Base-by-base conservation (phyloP, 2,329 filamentous ascomycete genomes). In the Aplosporella prunicola region DNA sequence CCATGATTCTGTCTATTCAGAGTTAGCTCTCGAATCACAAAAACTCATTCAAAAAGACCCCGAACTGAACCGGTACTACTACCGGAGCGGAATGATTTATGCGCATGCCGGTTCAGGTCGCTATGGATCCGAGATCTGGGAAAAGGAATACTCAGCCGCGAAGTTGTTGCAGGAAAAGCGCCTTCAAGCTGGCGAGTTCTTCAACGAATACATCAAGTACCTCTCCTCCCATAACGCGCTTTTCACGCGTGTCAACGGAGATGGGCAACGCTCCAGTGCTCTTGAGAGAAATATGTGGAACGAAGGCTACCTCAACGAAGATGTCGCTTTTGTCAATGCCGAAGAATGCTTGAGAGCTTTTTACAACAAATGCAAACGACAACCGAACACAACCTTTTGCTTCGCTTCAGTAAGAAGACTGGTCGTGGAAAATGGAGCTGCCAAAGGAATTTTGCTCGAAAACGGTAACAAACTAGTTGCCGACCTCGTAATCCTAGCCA, bases 401-500 rank as follows among this genome's bases (percentile, higher is more conserved):
- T 40, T 40, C 10, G 32, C 26, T 13, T 27, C 38, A 2, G 38
- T 40, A 14, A 17, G 23, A 13, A 26, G 32, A 7, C 22, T 40
- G 2, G 13, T 32, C 11, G 5, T 40, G 11, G 38, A 34, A n/a
- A 20, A 23, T n/a, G 38, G 27, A 2, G n/a, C 22, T 20, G 38
- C 38, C 2, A 29, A 35, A 16, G 83, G 83, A 17, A 82, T 67
- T 15, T 66, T 62, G 13, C 60, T 82, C 10, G 50, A 51, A 2
- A 61, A 72, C 42, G 69, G 68, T 1, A 57, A 57, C 4, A 62
- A 53, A 6, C 45, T 85, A 5, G 63, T 61, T 3, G 83, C 82
- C 2, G 82, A 85, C 40, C 68, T 93, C 5, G 79, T 83, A 18
- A 67, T 95, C 34, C 69, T 93, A 2, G 87, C 89, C 0, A 78